Evolutionary conservation across 768 basidiomycete genomes (phyloP), one percentile per base, ranked within the genome.

Genomic region (Lactarius sp.): DNA sequence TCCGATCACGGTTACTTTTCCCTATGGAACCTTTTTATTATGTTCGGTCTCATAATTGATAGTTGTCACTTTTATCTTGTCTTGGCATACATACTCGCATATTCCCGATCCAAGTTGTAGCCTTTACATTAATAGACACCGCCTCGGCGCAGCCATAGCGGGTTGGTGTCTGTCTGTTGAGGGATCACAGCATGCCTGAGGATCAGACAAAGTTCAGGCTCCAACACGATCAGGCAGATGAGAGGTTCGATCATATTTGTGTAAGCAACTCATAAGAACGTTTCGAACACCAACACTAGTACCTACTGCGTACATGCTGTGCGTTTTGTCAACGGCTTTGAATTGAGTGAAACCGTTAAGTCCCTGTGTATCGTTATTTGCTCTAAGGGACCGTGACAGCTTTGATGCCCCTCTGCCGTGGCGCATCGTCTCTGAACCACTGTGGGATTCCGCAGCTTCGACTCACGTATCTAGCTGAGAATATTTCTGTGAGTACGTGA

Each of bases 1-100:
- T 47, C 22, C n/a, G 10, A 52, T 51, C 54, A 13, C n/a, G n/a
- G 50, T 52, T 56, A 31, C 47, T 39, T 14, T 33, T 14, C 33
- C 27, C 34, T 52, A 54, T 59, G 49, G 41, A 49, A 13, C 47
- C 34, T 37, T 34, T 53, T 31, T 16, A 42, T 60, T 47, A n/a
- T 36, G 46, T 55, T 39, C 7, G 18, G 37, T 42, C 8, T 41
- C 37, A 44, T 50, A 52, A 41, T 64, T 37, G 47, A 64, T 49
- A 49, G 47, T 55, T 59, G 42, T 65, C 58, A 59, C 14, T 49
- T 54, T n/a, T 53, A 34, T 55, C 57, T 59, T 50, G 34, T 20
- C 41, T 52, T 58, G 47, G 53, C 53, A 50, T 56, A 55, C 47
- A 56, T 33, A 31, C 33, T 49, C 47, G 50, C 41, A 64, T 64